Percentiles rank a stretch among this genome's conserved stretches.
phyloP scores from a whole-genome alignment of 768 basidiomycete species.

The Chalciporus sphaerocephalus region DNA sequence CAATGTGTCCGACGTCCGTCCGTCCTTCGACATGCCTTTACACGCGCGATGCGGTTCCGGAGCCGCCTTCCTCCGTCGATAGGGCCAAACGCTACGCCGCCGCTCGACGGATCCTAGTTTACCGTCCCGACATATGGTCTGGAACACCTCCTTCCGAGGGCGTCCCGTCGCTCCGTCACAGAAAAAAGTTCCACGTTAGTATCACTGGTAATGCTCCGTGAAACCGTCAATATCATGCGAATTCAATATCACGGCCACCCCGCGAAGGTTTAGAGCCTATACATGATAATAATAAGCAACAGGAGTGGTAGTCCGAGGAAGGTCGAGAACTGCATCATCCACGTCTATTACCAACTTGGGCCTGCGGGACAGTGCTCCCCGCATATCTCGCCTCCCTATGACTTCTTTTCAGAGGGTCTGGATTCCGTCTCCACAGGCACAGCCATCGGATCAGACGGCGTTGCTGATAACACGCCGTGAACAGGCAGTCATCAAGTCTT shows the following conservation, averaged over 20 bases:
- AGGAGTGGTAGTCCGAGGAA: not conserved
- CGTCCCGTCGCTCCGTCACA: conserved; percentile 6
- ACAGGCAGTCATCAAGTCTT: not conserved
- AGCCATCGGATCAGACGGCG: conserved; percentile 20
- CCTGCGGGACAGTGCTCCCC: not conserved
- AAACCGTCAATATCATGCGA: conserved; percentile 1
- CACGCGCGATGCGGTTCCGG: not conserved
- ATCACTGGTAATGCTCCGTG: not conserved
- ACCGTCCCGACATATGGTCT: not conserved
- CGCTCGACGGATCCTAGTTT: not conserved
- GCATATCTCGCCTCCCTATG: conserved; percentile 10
- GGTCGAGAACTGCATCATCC: not conserved
- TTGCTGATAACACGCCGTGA: conserved; percentile 5
- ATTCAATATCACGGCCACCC: conserved; percentile 2
- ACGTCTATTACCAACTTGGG: conserved; percentile 4
- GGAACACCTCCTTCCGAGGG: not conserved
- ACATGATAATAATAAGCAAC: conserved; percentile 19
- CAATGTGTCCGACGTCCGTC: no score
- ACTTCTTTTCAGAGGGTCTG: conserved; percentile 16
- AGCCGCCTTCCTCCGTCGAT: not conserved
- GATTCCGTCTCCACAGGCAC: conserved; percentile 12
- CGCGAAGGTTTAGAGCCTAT: conserved; percentile 11
- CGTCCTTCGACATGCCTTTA: no score
- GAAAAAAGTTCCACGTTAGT: not conserved
- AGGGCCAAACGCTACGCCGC: not conserved